phyloP scores from a whole-genome alignment of 2,329 filamentous ascomycete species.

The Penicillium verrucosum region DNA sequence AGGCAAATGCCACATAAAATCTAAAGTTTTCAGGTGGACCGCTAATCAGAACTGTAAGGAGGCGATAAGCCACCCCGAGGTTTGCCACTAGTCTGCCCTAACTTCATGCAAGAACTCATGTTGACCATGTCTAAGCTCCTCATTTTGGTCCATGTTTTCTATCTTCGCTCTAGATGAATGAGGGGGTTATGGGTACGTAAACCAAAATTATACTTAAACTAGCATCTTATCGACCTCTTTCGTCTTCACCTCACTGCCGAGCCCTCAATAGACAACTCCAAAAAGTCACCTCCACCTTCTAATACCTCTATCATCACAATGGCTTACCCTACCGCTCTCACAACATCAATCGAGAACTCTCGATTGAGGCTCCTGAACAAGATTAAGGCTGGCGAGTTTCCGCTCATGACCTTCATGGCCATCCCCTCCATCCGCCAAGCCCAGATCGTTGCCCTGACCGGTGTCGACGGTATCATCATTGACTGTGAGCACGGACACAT shows the following conservation, averaged over 20 bases:
- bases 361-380: constrained; percentile 46
- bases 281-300: background rate
- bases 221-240: background rate
- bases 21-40: background rate
- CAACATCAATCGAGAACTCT: constrained; percentile 40
- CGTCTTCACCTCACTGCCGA: background rate
- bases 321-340: constrained; percentile 29
- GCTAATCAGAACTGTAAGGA: background rate
- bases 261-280: background rate
- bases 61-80: no score
- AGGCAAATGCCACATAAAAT: fast-evolving
- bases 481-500: constrained; percentile 35
- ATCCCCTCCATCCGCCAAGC: constrained; percentile 49
- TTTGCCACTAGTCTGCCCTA: background rate
- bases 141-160: background rate
- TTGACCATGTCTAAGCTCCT: background rate
- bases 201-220: background rate
- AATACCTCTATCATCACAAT: constrained; percentile 4
- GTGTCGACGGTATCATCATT: constrained; percentile 64
- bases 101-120: background rate
- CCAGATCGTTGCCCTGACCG: constrained; percentile 59
- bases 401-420: constrained; percentile 51
- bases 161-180: background rate
- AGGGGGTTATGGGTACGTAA: background rate
- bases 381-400: constrained; percentile 39